Evolutionary conservation across 2,329 filamentous ascomycete species (phyloP).

Genomic region (Sarocladium brachiariae): DNA sequence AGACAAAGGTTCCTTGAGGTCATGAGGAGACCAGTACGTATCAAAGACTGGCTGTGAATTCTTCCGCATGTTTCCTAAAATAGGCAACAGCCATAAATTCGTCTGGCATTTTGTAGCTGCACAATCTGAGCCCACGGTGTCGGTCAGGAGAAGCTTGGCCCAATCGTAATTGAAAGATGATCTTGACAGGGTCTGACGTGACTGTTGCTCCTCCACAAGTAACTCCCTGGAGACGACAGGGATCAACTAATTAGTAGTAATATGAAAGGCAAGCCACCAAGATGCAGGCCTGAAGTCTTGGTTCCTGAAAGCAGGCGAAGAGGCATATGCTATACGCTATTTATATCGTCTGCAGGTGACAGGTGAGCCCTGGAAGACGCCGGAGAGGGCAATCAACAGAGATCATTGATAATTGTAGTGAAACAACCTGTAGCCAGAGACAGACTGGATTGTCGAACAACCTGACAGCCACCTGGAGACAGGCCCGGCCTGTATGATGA

Average conservation of each 20-base stretch:
- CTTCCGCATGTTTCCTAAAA: background rate
- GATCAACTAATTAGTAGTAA: too few species aligned
- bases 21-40: background rate
- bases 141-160: too few species aligned
- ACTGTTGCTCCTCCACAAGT: too few species aligned
- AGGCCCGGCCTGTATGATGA: too few species aligned
- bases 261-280: background rate
- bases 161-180: too few species aligned
- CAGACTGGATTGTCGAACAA: too few species aligned
- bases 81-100: background rate
- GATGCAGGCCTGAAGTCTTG: background rate
- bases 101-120: background rate
- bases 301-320: background rate
- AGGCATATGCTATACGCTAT: background rate
- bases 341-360: background rate
- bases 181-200: too few species aligned
- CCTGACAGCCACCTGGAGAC: too few species aligned
- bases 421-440: background rate
- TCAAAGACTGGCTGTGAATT: too few species aligned
- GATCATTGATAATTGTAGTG: too few species aligned
- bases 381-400: background rate
- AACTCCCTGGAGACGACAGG: too few species aligned
- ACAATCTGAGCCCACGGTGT: background rate
- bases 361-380: background rate
- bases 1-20: background rate